phyloP scores from a whole-genome alignment of 768 basidiomycete genomes.

The Kwoniella bestiolae region DNA sequence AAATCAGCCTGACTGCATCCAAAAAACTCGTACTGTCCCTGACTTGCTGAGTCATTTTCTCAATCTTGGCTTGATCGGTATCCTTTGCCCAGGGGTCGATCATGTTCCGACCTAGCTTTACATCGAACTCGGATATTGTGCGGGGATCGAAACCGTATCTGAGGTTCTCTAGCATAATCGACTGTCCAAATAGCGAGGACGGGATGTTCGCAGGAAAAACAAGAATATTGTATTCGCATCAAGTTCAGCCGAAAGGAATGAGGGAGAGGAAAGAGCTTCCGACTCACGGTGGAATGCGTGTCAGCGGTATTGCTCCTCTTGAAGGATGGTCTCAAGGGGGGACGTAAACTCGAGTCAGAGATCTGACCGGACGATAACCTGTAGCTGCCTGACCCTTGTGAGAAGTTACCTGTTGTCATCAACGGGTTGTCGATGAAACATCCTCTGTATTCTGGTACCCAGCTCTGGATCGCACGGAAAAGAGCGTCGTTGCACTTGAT shows the following conservation, averaged over 20 bases:
- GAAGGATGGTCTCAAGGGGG: not conserved
- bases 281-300: conserved; percentile 1
- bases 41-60: conserved; percentile 1
- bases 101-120: conserved; percentile 12
- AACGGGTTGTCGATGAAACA: not conserved
- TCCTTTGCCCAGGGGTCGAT: not conserved
- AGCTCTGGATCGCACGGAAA: not conserved
- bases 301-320: not conserved
- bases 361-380: not conserved
- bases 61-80: not conserved
- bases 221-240: not conserved
- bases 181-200: not conserved
- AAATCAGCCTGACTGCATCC: conserved; percentile 3
- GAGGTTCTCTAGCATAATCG: conserved; percentile 8
- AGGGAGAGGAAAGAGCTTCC: not conserved
- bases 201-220: no score
- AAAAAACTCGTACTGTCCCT: not conserved
- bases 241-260: not conserved
- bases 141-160: not conserved
- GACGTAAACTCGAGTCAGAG: not conserved
- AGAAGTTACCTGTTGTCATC: no score
- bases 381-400: no score
- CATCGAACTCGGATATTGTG: conserved; percentile 1
- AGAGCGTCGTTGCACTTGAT: not conserved
- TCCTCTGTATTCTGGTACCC: conserved; percentile 6